phyloP scores from a whole-genome alignment of 1,139 yeast species.

The Debaryomyces coudertii region DNA sequence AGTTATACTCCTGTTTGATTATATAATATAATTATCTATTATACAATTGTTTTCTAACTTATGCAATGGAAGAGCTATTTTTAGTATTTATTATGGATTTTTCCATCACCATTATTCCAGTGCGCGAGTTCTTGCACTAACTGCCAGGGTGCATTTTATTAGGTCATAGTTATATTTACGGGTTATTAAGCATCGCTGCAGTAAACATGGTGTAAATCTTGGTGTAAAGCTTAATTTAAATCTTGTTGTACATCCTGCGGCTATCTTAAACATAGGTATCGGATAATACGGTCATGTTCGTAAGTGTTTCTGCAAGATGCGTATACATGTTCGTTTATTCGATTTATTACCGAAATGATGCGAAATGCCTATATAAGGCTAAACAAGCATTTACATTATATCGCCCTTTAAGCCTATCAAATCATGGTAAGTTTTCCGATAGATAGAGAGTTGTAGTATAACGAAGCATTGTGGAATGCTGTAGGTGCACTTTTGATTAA shows the following conservation, averaged over 20 bases:
- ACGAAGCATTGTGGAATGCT: no score
- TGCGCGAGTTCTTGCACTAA: neutral
- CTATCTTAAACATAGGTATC: no score
- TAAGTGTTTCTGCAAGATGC: neutral
- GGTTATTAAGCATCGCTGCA: neutral
- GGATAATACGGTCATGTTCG: no score
- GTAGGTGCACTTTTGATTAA: neutral
- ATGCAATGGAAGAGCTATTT: conserved; percentile 8
- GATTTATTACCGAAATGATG: neutral
- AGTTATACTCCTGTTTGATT: neutral
- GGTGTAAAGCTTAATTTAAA: no score
- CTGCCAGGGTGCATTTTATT: neutral
- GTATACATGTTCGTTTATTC: neutral
- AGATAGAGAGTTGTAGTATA: no score
- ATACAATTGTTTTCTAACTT: neutral
- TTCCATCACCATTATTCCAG: conserved; percentile 3
- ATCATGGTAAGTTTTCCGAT: no score
- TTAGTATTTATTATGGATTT: conserved; percentile 4
- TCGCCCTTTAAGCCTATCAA: no score
- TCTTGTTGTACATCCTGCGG: no score
- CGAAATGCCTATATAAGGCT: neutral
- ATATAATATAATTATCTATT: neutral
- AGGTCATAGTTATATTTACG: neutral
- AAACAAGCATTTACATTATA: no score
- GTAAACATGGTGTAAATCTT: neutral